Base-by-base conservation (phyloP, 2,329 filamentous ascomycete species). In the Hirsutella thompsonii region DNA sequence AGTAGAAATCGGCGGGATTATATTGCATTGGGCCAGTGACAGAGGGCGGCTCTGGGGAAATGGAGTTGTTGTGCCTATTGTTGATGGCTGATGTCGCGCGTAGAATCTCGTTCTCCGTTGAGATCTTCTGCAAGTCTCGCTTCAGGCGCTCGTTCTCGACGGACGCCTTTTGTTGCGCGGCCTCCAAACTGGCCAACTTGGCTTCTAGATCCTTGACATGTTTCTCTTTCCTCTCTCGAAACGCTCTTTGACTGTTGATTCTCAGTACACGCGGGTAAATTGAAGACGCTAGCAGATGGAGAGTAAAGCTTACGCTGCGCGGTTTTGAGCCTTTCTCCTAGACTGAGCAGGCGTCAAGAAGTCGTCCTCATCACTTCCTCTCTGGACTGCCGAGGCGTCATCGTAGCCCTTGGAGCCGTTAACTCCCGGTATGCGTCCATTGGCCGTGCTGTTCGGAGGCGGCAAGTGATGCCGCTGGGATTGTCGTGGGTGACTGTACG, bases 161-260 rank as follows among this genome's bases (percentile, higher is more conserved):
- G 33, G 80, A 74, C 0, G 92, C 74, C 28, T 76, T 72, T 42
- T 79, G 74, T 39, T 85, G 83, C 38, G 80, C 78, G 44, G 79
- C 77, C 56, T 94, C 83, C 26, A 95, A 76, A 38, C 69, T 72
- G 38, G 76, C 81, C 21, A 96, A 78, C 58, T 94, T 92, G 43
- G 79, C 76, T 62, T 96, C 89, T 20, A 96, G 79, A 46, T 96
- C 88, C 59, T 89, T 89, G 47, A 96, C 88, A 55, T 94, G 89
- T 43, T 81, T 82, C 60, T 96, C 90, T 62, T 96, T 96, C 51
- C 90, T 82, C 62, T 96, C 90, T 45, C 90, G 86, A 61, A 96
- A 96, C 26, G 92, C 90, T 52, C 90, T 82, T 71, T 96, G 92
- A 37, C 90, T 95, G 47, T 21, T 29, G 16, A 21, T 23, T 8